phyloP scores from a whole-genome alignment of 768 basidiomycete genomes.

The Suillus weaverae region DNA sequence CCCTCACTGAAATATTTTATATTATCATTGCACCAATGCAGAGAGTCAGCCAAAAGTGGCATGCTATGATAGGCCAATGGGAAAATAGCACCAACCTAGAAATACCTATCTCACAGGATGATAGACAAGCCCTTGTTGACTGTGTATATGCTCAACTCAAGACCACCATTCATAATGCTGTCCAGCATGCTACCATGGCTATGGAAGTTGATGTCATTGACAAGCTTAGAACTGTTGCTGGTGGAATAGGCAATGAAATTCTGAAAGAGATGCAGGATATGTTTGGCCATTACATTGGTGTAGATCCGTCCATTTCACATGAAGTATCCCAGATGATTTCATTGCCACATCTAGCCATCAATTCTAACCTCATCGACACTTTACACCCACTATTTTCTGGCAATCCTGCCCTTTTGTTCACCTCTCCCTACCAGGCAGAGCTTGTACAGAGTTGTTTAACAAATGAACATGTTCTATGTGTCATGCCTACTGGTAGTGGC shows the following conservation, averaged over 20 bases:
- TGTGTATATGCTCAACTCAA: too few species aligned
- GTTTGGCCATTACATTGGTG: not conserved
- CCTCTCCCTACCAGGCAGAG: constrained; percentile 6
- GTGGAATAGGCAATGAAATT: not conserved
- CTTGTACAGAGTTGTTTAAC: constrained; percentile 11
- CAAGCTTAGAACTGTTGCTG: not conserved
- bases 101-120: too few species aligned
- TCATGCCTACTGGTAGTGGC: constrained; percentile 16
- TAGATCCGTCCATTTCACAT: not conserved
- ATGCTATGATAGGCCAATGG: too few species aligned
- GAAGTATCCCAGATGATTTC: not conserved
- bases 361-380: not conserved
- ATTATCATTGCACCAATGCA: too few species aligned
- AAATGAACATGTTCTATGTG: constrained; percentile 5
- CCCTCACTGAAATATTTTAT: too few species aligned
- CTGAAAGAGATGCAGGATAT: not conserved
- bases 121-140: too few species aligned
- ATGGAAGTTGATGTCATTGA: not conserved
- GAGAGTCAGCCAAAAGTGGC: too few species aligned
- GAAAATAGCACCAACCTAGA: too few species aligned
- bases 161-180: not conserved
- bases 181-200: not conserved
- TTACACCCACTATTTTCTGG: not conserved
- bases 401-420: not conserved
- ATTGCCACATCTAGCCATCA: not conserved